These are phyloP conservation scores for Chaetomium fimeti DNA, from an alignment of 495 filamentous ascomycete species.

Conservation along the genomic window DNA sequence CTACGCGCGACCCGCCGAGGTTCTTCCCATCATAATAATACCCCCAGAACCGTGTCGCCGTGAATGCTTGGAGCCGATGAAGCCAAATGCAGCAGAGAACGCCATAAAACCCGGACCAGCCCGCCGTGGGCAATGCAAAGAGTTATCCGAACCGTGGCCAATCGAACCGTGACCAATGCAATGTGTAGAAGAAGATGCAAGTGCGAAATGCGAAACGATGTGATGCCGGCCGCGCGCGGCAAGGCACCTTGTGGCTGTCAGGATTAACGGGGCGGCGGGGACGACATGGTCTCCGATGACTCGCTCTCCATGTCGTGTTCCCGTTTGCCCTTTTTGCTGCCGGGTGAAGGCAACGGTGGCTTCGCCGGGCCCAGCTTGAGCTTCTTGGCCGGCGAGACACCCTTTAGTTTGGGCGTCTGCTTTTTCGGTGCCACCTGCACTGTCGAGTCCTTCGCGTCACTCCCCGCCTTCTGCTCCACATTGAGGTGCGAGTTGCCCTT, in stretches of 20 bases:
- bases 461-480: conserved; percentile 44
- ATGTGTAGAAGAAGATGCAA: conserved; percentile 22
- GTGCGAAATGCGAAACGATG: neutral
- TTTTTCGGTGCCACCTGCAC: conserved; percentile 49
- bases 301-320: conserved; percentile 50
- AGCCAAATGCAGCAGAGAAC: conserved; percentile 27
- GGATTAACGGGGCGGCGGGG: conserved; percentile 39
- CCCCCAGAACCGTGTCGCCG: neutral
- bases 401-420: conserved; percentile 37
- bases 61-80: conserved; percentile 17
- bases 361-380: conserved; percentile 42
- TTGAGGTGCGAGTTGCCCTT: conserved; percentile 42
- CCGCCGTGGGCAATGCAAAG: conserved; percentile 28
- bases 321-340: conserved; percentile 42
- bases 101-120: conserved; percentile 20
- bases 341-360: conserved; percentile 38
- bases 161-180: conserved; percentile 34
- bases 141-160: conserved; percentile 25
- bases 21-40: conserved; percentile 7
- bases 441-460: conserved; percentile 41
- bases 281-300: conserved; percentile 52
- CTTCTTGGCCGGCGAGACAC: conserved; percentile 48
- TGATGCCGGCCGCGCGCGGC: neutral
- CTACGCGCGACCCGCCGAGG: neutral
- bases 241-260: neutral